Conservation (phyloP, 1,284 basidiomycete species). For the Phylloboletellus chloephorus region DNA sequence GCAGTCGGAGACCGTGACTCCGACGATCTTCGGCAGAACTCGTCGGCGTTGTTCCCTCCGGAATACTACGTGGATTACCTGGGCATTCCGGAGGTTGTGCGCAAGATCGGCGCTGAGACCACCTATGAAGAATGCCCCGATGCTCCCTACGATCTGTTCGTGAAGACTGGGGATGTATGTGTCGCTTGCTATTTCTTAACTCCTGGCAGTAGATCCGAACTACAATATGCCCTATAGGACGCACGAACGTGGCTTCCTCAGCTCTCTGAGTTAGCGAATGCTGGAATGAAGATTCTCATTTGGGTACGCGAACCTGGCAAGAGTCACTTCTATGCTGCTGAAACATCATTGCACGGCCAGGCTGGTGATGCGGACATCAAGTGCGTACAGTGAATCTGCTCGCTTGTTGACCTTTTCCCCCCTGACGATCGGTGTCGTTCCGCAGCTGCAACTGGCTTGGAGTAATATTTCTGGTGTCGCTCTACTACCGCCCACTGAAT, state of each 20-base stretch:
- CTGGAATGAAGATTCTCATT: slow-evolving; percentile 51
- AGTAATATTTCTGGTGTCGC: slow-evolving; percentile 16
- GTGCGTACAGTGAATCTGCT: slow-evolving; percentile 32
- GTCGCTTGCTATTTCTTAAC: background rate
- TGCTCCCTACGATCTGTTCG: slow-evolving; percentile 38
- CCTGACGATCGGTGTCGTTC: slow-evolving; percentile 4
- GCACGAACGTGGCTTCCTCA: slow-evolving; percentile 51
- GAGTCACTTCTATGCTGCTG: background rate
- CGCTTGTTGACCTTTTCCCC: background rate
- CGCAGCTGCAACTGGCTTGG: slow-evolving; percentile 62
- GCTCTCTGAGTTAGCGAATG: slow-evolving; percentile 47
- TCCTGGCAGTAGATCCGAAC: slow-evolving; percentile 15
- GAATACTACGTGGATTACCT: slow-evolving; percentile 50
- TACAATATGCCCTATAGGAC: slow-evolving; percentile 33
- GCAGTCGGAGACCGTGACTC: slow-evolving; percentile 49
- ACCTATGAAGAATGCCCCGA: slow-evolving; percentile 46
- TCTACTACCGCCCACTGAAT: background rate
- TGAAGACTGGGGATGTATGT: slow-evolving; percentile 34
- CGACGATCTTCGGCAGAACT: slow-evolving; percentile 54
- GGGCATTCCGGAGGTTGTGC: slow-evolving; percentile 30
- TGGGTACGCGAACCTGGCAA: slow-evolving; percentile 40
- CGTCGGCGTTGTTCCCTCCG: slow-evolving; percentile 50
- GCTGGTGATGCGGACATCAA: slow-evolving; percentile 63
- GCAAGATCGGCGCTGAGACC: slow-evolving; percentile 47
- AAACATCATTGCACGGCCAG: slow-evolving; percentile 28